Conservation (phyloP, 768 basidiomycete species). For the Suillus decipiens region DNA sequence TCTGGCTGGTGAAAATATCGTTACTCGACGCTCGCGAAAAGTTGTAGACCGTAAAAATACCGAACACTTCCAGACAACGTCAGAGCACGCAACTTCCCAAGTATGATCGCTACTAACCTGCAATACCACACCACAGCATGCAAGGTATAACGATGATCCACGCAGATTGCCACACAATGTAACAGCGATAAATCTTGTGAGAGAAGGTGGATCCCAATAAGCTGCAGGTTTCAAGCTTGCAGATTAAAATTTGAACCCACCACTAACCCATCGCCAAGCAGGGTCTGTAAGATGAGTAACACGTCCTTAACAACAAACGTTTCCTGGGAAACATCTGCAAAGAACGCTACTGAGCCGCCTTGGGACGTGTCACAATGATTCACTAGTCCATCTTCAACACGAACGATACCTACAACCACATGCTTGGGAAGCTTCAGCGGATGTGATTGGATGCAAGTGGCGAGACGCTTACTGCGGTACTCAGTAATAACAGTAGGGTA, state of each 20-base stretch:
- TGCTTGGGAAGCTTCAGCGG: constrained; percentile 12
- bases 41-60: background rate
- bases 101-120: constrained; percentile 8
- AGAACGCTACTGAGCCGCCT: constrained; percentile 25
- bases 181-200: constrained; percentile 14
- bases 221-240: background rate
- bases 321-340: constrained; percentile 19
- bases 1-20: background rate
- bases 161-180: constrained; percentile 16
- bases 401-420: constrained; percentile 16
- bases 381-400: constrained; percentile 22
- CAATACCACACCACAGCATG: constrained; percentile 10
- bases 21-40: background rate
- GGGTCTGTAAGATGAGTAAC: constrained; percentile 17
- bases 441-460: background rate
- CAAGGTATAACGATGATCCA: constrained; percentile 14
- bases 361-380: constrained; percentile 19
- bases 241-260: constrained; percentile 3
- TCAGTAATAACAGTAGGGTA: background rate
- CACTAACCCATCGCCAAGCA: constrained; percentile 11
- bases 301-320: constrained; percentile 27
- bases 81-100: background rate
- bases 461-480: background rate
- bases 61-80: background rate
- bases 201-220: background rate